Base-by-base conservation (phyloP, 164 flowering plant species). In the Chimonanthus praecox region DNA sequence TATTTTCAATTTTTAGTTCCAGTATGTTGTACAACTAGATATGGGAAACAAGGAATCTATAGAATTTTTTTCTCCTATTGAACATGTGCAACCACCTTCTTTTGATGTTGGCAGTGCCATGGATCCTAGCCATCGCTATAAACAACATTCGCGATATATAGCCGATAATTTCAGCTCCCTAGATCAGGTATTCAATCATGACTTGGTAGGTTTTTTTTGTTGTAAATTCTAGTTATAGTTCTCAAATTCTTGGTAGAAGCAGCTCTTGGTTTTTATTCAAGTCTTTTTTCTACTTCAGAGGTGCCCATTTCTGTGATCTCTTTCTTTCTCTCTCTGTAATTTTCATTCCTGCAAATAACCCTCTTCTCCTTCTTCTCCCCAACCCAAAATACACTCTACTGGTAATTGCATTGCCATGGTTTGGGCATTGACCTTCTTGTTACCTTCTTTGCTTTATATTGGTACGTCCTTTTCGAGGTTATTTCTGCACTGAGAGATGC, bases 401-500 rank as follows among this genome's bases (percentile, higher is more conserved):
- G 6, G 49, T 47, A 51, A 43, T 69, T 44, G 6, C 2, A 49
- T n/a, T 20, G 4, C 8, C 9, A 9, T 13, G 4, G 50, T 68
- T 49, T 15, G 7, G 47, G 54, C 20, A 15, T 43, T 47, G 10
- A 15, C 11, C 9, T 47, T 48, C 5, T 49, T 48, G 47, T 68
- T 48, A 7, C 16, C 10, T 51, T 5, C 4, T n/a, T 54, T 0
- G 60, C 11, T n/a, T 54, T 15, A 54, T 54, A 11, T 33, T 9
- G 4, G 10, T 10, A 13, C 15, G 45, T 65, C 68, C 51, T 67
- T 3, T 67, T 73, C 33, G 75, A 93, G 98, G 98, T 91, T 73
- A 84, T 85, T 74, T 70, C 80, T 72, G 85, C 94, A 50, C 69
- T 93, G 71, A 83, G 97, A 80, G 92, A 91, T 69, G 87, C 88